Evolutionary conservation across 2,329 filamentous ascomycete genomes (phyloP), one percentile per base, ranked within the genome.

Genomic region (Stachybotrys echinatus): DNA sequence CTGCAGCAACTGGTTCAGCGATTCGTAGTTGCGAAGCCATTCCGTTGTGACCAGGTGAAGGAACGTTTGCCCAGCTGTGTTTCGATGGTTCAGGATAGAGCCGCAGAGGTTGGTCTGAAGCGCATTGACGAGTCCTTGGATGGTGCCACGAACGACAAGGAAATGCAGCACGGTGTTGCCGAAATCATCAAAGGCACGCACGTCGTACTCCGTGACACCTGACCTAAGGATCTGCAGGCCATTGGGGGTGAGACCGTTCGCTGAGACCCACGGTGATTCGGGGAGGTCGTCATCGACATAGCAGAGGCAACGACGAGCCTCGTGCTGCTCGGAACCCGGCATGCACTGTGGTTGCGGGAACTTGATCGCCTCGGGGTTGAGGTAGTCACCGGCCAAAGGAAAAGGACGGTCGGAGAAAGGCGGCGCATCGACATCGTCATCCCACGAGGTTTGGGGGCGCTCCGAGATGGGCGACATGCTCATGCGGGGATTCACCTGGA

Each of bases 301-400:
- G 23, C 67, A 70, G 20, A 62, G 51, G 42, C 68, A 72, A 5
- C 55, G 58, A 18, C 54, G 51, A 5, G 49, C 53, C 3, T 49
- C 37, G 37, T 70, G 65, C 2, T 61, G 55, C 17, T 55, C 55
- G 2, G 51, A 47, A 3, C 52, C 53, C 0, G 50, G 44, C 17
- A 55, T 48, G 42, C 65, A 69, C 10, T 40, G 42, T 1, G 54
- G 42, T n/a, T 53, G 52, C 4, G 47, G 14, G 0, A 22, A 34
- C 10, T 58, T 37, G 4, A 61, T 53, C 1, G 12, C n/a, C 6
- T 23, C 27, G 70, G 53, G n/a, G 18, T 58, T 66, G 6, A 81
- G 61, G 37, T 78, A 77, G 54, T 81, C 76, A 19, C 77, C 76
- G 0, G 79, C 74, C 5, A 81, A 57, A 5, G 71, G 66, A 37